These are phyloP conservation scores for Talaromyces funiculosus DNA, from an alignment of 2,329 filamentous ascomycete species.

Conservation along the genomic window DNA sequence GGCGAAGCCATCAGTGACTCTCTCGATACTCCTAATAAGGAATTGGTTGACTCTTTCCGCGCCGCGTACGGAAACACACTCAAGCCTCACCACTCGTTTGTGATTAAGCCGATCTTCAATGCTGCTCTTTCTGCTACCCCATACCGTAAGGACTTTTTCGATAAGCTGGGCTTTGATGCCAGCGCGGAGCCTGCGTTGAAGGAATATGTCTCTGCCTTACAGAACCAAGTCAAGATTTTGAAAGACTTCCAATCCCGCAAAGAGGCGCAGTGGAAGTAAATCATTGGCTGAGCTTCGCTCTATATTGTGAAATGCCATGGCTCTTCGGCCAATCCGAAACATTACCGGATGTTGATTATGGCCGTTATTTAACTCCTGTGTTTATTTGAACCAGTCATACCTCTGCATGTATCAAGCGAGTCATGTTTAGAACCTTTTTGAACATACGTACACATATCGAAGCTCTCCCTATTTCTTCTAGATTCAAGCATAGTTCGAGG, in stretches of 20 bases:
- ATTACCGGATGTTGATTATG: conserved; percentile 3
- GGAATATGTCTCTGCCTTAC: conserved; percentile 69
- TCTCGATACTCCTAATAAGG: conserved; percentile 58
- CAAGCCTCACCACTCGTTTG: conserved; percentile 82
- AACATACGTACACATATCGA: background rate
- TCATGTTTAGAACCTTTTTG: background rate
- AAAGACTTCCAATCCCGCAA: conserved; percentile 55
- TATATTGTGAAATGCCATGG: background rate
- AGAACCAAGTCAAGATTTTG: conserved; percentile 73
- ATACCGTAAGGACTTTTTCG: conserved; percentile 89
- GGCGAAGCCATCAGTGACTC: conserved; percentile 76
- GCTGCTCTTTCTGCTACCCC: conserved; percentile 90
- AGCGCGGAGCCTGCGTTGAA: conserved; percentile 61
- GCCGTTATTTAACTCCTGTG: conserved; percentile 16
- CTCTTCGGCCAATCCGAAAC: background rate
- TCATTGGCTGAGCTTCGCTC: background rate
- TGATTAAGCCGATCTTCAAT: conserved; percentile 87
- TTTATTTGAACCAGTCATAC: conserved; percentile 12
- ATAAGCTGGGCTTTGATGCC: conserved; percentile 59
- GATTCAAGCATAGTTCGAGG: background rate
- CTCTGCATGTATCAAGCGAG: conserved; percentile 6
- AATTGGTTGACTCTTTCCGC: conserved; percentile 83
- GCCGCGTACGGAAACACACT: conserved; percentile 77
- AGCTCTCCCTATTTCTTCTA: background rate
- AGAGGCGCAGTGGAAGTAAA: conserved; percentile 43